A percentile compares a stretch with the other conserved stretches of the same genome.
These are phyloP conservation scores for Calonectria pauciramosa DNA, from an alignment of 2,329 filamentous ascomycete species.

Conservation along the genomic window DNA sequence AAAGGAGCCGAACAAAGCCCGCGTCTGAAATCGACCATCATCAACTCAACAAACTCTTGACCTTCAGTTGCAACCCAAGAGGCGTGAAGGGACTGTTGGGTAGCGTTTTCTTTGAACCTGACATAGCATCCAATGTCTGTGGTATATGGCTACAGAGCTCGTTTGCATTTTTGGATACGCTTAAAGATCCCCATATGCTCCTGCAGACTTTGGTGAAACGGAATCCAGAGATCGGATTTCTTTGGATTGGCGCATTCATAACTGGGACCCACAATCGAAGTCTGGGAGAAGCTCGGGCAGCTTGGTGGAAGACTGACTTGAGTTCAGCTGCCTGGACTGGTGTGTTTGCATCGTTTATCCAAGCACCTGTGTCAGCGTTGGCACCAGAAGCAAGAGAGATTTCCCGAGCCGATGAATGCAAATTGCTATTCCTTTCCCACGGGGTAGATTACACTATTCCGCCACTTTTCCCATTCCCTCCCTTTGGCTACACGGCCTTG, in stretches of 20 bases:
- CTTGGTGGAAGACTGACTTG: constrained; percentile 34
- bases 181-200: constrained; percentile 24
- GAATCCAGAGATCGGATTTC: constrained; percentile 33
- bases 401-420: constrained; percentile 38
- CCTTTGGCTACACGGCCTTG: constrained; percentile 32
- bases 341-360: constrained; percentile 32
- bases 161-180: constrained; percentile 31
- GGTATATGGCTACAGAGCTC: constrained; percentile 37
- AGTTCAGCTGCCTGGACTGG: constrained; percentile 33
- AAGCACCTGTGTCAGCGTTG: constrained; percentile 8
- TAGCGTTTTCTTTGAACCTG: constrained; percentile 40
- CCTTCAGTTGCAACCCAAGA: constrained; percentile 35
- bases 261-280: constrained; percentile 14
- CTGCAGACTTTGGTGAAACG: constrained; percentile 30
- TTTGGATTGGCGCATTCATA: constrained; percentile 41
- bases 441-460: constrained; percentile 20
- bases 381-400: neutral
- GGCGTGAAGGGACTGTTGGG: constrained; percentile 31
- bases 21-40: neutral
- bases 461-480: constrained; percentile 33
- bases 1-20: neutral
- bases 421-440: constrained; percentile 34
- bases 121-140: constrained; percentile 35
- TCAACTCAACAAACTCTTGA: constrained; percentile 37
- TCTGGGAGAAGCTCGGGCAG: constrained; percentile 23